Evolutionary conservation across 139 green algal genomes (phyloP).

Genomic region (Micractinium conductrix): DNA sequence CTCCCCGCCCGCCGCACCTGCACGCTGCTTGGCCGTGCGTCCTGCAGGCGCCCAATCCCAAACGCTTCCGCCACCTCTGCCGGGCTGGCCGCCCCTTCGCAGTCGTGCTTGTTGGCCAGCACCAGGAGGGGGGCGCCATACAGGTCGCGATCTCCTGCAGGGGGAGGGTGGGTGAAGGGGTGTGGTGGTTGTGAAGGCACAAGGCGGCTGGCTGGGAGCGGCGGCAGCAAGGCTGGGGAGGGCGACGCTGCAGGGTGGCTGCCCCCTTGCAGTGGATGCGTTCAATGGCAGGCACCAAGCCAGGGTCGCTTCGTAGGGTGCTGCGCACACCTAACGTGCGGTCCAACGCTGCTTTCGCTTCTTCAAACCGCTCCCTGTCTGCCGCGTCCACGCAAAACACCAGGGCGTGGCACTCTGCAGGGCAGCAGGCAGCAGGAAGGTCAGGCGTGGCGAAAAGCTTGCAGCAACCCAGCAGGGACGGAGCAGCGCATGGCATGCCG

Average conservation of each 20-base stretch:
- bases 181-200: background rate
- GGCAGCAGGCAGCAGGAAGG: no score
- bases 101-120: slow-evolving; percentile 94
- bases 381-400: slow-evolving; percentile 90
- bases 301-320: no score
- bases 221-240: background rate
- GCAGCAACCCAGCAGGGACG: no score
- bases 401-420: slow-evolving; percentile 92
- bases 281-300: no score
- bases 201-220: background rate
- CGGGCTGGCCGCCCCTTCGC: slow-evolving; percentile 39
- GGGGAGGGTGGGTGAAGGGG: background rate
- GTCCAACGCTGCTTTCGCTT: slow-evolving; percentile 74
- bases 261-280: no score
- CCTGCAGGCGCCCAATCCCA: slow-evolving; percentile 54
- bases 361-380: slow-evolving; percentile 56
- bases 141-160: slow-evolving; percentile 69
- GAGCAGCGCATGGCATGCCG: no score
- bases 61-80: slow-evolving; percentile 65
- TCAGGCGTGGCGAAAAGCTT: no score
- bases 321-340: slow-evolving; percentile 60
- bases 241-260: no score
- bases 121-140: slow-evolving; percentile 87
- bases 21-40: slow-evolving; percentile 58
- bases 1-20: no score